A percentile compares a stretch with the other conserved stretches of the same genome.
These are phyloP conservation scores for Diaporthe sp. DNA, from an alignment of 2,329 filamentous ascomycete species.

Conservation along the genomic window DNA sequence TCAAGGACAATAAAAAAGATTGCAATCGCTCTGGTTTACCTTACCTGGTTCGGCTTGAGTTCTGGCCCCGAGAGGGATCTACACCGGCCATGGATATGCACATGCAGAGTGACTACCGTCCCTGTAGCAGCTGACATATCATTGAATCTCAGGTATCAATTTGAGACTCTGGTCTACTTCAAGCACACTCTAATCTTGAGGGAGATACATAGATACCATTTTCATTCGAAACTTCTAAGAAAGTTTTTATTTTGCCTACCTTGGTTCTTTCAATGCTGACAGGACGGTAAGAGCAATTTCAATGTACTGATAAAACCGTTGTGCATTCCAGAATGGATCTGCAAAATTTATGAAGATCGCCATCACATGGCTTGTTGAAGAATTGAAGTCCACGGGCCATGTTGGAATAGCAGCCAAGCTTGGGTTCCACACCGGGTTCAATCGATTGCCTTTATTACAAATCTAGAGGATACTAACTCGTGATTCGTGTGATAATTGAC, in stretches of 20 bases:
- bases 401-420: background rate
- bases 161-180: background rate
- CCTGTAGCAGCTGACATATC: background rate
- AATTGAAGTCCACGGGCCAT: background rate
- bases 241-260: background rate
- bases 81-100: background rate
- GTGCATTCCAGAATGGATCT: background rate
- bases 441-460: background rate
- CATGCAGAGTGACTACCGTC: background rate
- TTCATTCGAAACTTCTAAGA: background rate
- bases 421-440: background rate
- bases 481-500: slow-evolving; percentile 11
- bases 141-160: background rate
- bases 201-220: background rate
- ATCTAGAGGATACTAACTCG: background rate
- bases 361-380: background rate
- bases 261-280: background rate
- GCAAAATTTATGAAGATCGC: background rate
- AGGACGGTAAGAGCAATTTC: background rate
- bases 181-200: background rate
- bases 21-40: background rate
- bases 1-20: background rate
- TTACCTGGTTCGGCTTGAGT: background rate
- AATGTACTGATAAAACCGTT: background rate
- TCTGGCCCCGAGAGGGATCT: background rate